phyloP scores from a whole-genome alignment of 495 filamentous ascomycete species.

The Staphylotrichum tortipilum region DNA sequence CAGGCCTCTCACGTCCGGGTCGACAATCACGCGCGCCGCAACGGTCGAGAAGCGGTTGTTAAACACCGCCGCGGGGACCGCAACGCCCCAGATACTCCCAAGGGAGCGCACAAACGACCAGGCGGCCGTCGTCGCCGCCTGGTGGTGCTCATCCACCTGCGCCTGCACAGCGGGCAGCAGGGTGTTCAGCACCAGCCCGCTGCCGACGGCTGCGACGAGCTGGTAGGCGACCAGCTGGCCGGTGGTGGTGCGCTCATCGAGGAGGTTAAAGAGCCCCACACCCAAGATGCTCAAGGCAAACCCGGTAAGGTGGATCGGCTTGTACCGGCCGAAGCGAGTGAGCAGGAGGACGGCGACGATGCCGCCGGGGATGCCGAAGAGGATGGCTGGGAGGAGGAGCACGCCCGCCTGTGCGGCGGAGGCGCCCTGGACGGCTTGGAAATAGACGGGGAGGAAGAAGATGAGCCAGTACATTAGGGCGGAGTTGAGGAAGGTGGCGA shows the following conservation, averaged over 20 bases:
- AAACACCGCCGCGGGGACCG: slow-evolving; percentile 44
- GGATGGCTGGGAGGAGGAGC: slow-evolving; percentile 30
- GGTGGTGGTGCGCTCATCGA: slow-evolving; percentile 3
- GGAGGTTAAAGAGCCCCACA: slow-evolving; percentile 34
- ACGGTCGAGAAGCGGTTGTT: slow-evolving; percentile 26
- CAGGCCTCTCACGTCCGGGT: slow-evolving; percentile 13
- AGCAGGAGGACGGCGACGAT: too few relatives aligned
- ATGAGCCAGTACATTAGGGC: slow-evolving; percentile 26
- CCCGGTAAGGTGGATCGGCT: slow-evolving; percentile 33
- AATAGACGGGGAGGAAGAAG: slow-evolving; percentile 44
- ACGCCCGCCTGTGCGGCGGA: slow-evolving; percentile 31
- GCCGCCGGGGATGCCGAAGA: slow-evolving; percentile 22
- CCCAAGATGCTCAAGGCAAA: slow-evolving; percentile 34
- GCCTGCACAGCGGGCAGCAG: slow-evolving; percentile 36
- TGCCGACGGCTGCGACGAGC: slow-evolving; percentile 19
- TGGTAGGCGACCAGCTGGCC: slow-evolving; percentile 8
- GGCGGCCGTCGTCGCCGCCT: slow-evolving; percentile 32
- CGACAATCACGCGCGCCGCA: slow-evolving; percentile 14
- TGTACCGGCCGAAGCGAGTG: slow-evolving; percentile 38
- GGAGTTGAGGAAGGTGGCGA: slow-evolving; percentile 18
- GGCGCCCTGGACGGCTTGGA: slow-evolving; percentile 33
- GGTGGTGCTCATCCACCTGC: slow-evolving; percentile 27
- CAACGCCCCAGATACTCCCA: slow-evolving; percentile 42
- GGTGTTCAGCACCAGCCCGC: slow-evolving; percentile 24
- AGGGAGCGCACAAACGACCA: slow-evolving; percentile 42